A percentile compares a stretch with the other conserved stretches of the same genome.
Evolutionary conservation across 1,139 yeast genomes (phyloP).

Genomic region (Hansenula lynferdii): DNA sequence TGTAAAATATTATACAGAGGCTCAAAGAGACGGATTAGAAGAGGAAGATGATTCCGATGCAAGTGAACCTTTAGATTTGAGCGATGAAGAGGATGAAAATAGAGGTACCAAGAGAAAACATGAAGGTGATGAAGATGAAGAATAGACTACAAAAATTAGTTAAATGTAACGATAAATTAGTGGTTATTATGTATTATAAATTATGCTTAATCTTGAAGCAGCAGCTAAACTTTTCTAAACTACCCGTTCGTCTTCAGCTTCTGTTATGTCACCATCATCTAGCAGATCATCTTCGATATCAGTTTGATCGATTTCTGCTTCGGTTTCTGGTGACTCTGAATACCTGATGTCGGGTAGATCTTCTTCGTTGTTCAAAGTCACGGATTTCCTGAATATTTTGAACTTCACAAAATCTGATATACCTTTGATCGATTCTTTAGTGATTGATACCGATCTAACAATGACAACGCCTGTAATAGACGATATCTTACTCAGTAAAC

Average conservation of each 20-base stretch:
- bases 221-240: background rate
- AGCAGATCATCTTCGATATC: conserved; percentile 15
- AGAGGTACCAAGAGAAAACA: conserved; percentile 15
- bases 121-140: conserved; percentile 4
- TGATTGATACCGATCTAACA: conserved; percentile 19
- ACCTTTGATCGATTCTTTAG: background rate
- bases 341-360: conserved; percentile 2
- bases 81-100: conserved; percentile 36
- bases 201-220: too few species aligned
- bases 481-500: conserved; percentile 27
- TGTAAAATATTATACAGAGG: conserved; percentile 67
- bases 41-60: conserved; percentile 49
- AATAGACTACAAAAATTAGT: background rate
- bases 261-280: conserved; percentile 23
- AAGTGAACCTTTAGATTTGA: conserved; percentile 40
- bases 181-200: background rate
- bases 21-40: conserved; percentile 48
- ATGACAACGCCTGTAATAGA: conserved; percentile 18
- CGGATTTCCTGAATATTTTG: conserved; percentile 8
- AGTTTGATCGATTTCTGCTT: conserved; percentile 7
- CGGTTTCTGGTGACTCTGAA: conserved; percentile 5
- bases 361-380: conserved; percentile 10
- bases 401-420: background rate
- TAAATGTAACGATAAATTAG: background rate
- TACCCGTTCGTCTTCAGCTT: conserved; percentile 19